Conservation (phyloP, 2,329 filamentous ascomycete genomes). For the Acephala macrosclerotiorum region DNA sequence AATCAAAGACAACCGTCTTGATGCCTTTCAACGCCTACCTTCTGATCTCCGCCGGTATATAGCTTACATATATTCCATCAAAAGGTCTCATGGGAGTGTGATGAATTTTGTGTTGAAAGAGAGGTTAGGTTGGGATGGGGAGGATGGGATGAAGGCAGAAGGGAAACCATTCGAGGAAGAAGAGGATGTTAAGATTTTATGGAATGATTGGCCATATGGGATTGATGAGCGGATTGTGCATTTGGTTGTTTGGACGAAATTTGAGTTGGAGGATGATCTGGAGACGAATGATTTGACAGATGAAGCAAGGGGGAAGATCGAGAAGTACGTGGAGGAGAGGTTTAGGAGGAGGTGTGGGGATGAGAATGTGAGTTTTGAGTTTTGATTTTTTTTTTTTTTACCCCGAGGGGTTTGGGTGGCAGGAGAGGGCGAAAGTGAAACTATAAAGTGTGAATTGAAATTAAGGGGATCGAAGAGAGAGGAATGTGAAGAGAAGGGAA, state of each 20-base stretch:
- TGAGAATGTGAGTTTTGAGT: slow-evolving; percentile 57
- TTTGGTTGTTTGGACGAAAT: slow-evolving; percentile 93
- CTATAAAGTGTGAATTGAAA: background rate
- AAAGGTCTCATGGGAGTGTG: slow-evolving; percentile 75
- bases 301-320: slow-evolving; percentile 68
- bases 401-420: no score
- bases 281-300: slow-evolving; percentile 67
- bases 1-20: slow-evolving; percentile 71
- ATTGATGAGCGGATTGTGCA: slow-evolving; percentile 81
- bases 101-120: slow-evolving; percentile 77
- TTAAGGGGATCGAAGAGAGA: slow-evolving; percentile 9
- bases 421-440: no score
- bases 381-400: slow-evolving; percentile 2
- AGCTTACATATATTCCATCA: slow-evolving; percentile 70
- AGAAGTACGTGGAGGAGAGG: slow-evolving; percentile 71
- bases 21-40: slow-evolving; percentile 78
- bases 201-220: slow-evolving; percentile 96
- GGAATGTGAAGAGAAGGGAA: background rate
- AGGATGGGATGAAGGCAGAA: slow-evolving; percentile 50
- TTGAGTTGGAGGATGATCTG: slow-evolving; percentile 74
- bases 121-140: slow-evolving; percentile 70
- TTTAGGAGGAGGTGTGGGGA: slow-evolving; percentile 64
- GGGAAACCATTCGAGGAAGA: slow-evolving; percentile 41
- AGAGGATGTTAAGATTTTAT: slow-evolving; percentile 74
- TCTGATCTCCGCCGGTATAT: slow-evolving; percentile 82